Base-by-base conservation (phyloP, 1,284 basidiomycete genomes). In the Phellopilus nigrolimitatus region DNA sequence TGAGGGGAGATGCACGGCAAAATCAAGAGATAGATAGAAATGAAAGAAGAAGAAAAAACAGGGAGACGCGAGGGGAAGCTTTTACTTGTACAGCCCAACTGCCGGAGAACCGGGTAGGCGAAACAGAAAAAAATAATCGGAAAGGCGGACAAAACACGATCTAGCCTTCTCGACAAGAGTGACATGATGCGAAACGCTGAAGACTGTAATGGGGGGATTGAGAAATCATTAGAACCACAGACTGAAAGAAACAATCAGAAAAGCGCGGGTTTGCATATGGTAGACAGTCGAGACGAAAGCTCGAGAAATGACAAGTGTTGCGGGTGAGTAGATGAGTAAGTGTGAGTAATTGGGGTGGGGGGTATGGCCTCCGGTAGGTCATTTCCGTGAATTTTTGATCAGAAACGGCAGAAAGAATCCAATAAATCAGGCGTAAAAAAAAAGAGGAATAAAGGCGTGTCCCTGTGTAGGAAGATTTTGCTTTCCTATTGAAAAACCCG, bases 31-130 rank as follows among this genome's bases (percentile, higher is more conserved):
- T 19, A 31, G 28, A 37, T 8, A 43, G 10, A 39, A n/a, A 19
- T 8, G 21, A 48, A 7, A n/a, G n/a, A 34, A 28, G 36, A 22
- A 28, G 47, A n/a, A 10, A 47, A 22, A n/a, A 4, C 21, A 31
- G 17, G 15, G 25, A 10, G 25, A 27, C 24, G 21, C 19, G 22
- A 27, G 24, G 27, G n/a, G 27, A n/a, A 6, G 17, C 13, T 38
- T 49, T 25, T 49, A 49, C 17, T 49, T 37, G 47, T 49, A 49
- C 47, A 49, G 27, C 13, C 47, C 15, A 44, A 49, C 37, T 40
- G 36, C 47, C 25, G 38, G 22, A 25, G 27, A 42, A 41, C 38
- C 15, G 42, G 19, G 19, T 41, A 39, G 33, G 22, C 22, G 34
- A 19, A 42, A 25, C n/a, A 25, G 24, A 24, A 3, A 19, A 25